Evolutionary conservation across 2,329 filamentous ascomycete genomes (phyloP), one percentile per base, ranked within the genome.

Genomic region (Biscogniauxia sp.): DNA sequence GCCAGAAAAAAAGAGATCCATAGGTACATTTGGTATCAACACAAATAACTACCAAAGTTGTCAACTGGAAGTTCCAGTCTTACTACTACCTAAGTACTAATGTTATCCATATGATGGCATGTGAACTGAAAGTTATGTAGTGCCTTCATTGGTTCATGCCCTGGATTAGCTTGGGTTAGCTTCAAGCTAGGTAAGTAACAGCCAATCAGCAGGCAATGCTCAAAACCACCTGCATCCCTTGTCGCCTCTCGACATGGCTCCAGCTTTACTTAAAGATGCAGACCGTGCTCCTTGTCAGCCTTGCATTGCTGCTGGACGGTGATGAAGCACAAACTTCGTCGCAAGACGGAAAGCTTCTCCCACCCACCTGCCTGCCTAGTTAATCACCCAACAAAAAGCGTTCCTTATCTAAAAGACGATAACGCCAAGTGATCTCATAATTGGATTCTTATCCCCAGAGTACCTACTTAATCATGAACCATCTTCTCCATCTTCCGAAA

Each of bases 401-500:
- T 52, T 52, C 17, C 23, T 20, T 26, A 23, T 52, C 23, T 17
- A 8, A 32, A 32, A 32, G 2, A 32, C 28, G 28, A 32, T 32
- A 32, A 13, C 28, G 6, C 28, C 11, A 9, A 32, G 28, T 32
- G 28, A 32, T 7, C 11, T 32, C 11, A 32, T 32, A 37, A 28
- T 5, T 45, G 3, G 13, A n/a, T n/a, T 23, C 17, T 32, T 17
- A 45, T 32, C n/a, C 20, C 20, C 53, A 55, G 8, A 17, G 23
- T n/a, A 13, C 13, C 19, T 19, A 45, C 19, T 59, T 49, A 61
- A 58, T 58, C 67, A 70, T 68, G 68, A 64, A 55, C 61, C 53
- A 57, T 55, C 51, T 23, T 28, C 53, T 26, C 25, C 59, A 61
- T 59, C 56, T 37, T 20, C 45, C n/a, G n/a, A 17, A 25, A 55